Evolutionary conservation across 768 basidiomycete species (phyloP), one percentile per base, ranked within the genome.

Genomic region (Calocybe cyanea): DNA sequence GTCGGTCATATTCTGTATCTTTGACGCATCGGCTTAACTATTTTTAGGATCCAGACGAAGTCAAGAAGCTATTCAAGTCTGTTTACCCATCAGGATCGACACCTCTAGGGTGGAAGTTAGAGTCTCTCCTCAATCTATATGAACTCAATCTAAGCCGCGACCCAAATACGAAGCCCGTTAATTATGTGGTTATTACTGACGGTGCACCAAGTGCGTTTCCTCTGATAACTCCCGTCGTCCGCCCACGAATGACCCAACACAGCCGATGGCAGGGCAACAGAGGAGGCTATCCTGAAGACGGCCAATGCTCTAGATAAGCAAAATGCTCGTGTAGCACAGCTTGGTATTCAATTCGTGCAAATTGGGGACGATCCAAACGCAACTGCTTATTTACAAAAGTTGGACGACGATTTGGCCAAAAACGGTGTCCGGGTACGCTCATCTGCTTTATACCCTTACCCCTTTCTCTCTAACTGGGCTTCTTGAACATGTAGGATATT

Each of bases 271-370:
- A 70, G 71, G 39, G 71, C 74, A 41, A 69, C 70, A 0, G 61
- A 68, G 17, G 56, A 58, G 24, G 70, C 71, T 7, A 76, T 78
- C 13, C 65, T 69, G 3, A 48, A 60, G 3, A 56, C 64, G 2
- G 75, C 76, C 13, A 60, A 61, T 32, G 56, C 69, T 43, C 66
- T 83, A 4, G 80, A 82, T 45, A 59, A 58, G 3, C 66, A 64
- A 0, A 55, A 70, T 30, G 73, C 67, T 47, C 40, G 40, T 7
- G 40, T 41, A 19, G 41, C 66, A 7, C 80, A 82, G 66, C 7
- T 47, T 3, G 46, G 46, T 15, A 41, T 47, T 17, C 46, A 47
- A 33, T 47, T 47, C n/a, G 46, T 47, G 33, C 46, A 47, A 24
- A 41, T 47, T 14, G 83, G 83, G 66, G 44, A 54, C 48, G 64